A percentile compares a stretch with the other conserved stretches of the same genome.
These are phyloP conservation scores for Saturnispora dispora DNA, from an alignment of 805 yeast species.

Conservation along the genomic window DNA sequence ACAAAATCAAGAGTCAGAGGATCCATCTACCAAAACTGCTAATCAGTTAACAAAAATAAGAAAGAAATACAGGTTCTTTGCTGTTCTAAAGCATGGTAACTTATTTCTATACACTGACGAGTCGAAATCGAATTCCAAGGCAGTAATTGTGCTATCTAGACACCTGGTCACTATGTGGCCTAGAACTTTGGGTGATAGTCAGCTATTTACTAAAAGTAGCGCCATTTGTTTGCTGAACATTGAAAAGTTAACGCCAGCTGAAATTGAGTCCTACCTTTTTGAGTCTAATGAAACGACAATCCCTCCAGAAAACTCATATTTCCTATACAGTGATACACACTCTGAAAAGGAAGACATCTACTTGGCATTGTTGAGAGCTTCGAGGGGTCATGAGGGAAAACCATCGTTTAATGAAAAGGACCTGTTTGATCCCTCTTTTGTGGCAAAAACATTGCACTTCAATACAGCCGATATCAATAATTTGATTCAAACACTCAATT, in stretches of 20 bases:
- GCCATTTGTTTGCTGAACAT: conserved; percentile 65
- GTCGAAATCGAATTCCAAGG: conserved; percentile 52
- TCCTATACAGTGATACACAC: conserved; percentile 67
- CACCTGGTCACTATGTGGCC: conserved; percentile 83
- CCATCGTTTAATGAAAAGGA: conserved; percentile 15
- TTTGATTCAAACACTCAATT: conserved; percentile 66
- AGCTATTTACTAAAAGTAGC: conserved; percentile 68
- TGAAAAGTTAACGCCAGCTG: conserved; percentile 12
- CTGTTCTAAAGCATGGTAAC: conserved; percentile 78
- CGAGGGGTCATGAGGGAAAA: conserved; percentile 32
- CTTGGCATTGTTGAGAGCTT: conserved; percentile 71
- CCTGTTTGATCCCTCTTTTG: conserved; percentile 35
- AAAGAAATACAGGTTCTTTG: conserved; percentile 55
- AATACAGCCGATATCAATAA: conserved; percentile 62
- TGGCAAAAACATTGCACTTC: conserved; percentile 69
- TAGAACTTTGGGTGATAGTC: conserved; percentile 58
- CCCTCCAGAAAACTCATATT: conserved; percentile 38
- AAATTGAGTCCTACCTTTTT: conserved; percentile 19
- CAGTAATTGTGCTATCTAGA: conserved; percentile 68
- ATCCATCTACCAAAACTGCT: conserved; percentile 27
- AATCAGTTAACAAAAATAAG: conserved; percentile 31
- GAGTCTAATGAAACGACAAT: conserved; percentile 18
- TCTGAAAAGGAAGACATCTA: conserved; percentile 91
- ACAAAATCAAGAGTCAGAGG: conserved; percentile 12
- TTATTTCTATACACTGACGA: conserved; percentile 76